Evolutionary conservation across 2,329 filamentous ascomycete genomes (phyloP).

Genomic region (Diaporthe destruens): DNA sequence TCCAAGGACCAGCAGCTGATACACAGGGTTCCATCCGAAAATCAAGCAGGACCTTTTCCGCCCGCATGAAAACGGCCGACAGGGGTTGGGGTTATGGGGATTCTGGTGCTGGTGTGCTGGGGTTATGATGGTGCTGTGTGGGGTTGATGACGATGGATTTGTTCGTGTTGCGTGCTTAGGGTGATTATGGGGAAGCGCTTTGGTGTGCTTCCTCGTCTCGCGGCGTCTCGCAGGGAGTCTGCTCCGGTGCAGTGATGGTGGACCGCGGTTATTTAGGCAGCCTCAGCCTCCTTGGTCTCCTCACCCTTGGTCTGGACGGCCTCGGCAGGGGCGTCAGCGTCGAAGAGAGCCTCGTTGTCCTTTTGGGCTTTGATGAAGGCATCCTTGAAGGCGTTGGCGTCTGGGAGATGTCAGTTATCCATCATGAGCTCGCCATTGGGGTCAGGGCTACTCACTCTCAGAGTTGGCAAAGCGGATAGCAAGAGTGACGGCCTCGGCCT

Average conservation of each 20-base stretch:
- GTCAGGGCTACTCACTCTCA: conserved; percentile 77
- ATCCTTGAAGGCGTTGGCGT: conserved; percentile 98
- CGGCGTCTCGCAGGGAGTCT: conserved; percentile 13
- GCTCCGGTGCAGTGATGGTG: not conserved
- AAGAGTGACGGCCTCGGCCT: conserved; percentile 94
- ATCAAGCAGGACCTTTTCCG: conserved; percentile 24
- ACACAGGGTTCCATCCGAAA: conserved; percentile 30
- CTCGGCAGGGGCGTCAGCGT: conserved; percentile 53
- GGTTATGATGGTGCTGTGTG: conserved; percentile 36
- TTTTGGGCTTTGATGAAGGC: conserved; percentile 96
- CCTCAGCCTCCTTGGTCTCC: conserved; percentile 47
- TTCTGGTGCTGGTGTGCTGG: conserved; percentile 37
- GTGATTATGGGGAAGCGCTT: not conserved
- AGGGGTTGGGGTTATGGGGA: conserved; percentile 15
- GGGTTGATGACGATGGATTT: conserved; percentile 29
- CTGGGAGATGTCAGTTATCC: conserved; percentile 61
- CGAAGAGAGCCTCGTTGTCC: conserved; percentile 92
- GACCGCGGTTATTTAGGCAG: conserved; percentile 32
- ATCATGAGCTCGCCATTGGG: not conserved
- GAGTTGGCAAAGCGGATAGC: conserved; percentile 98
- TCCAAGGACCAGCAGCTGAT: conserved; percentile 22
- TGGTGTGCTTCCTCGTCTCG: conserved; percentile 20
- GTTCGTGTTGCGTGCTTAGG: conserved; percentile 19
- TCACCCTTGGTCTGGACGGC: conserved; percentile 49
- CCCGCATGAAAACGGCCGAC: conserved; percentile 23